Evolutionary conservation across 805 yeast species (phyloP), one percentile per base, ranked within the genome.

Genomic region (Teunomyces gatunensis): DNA sequence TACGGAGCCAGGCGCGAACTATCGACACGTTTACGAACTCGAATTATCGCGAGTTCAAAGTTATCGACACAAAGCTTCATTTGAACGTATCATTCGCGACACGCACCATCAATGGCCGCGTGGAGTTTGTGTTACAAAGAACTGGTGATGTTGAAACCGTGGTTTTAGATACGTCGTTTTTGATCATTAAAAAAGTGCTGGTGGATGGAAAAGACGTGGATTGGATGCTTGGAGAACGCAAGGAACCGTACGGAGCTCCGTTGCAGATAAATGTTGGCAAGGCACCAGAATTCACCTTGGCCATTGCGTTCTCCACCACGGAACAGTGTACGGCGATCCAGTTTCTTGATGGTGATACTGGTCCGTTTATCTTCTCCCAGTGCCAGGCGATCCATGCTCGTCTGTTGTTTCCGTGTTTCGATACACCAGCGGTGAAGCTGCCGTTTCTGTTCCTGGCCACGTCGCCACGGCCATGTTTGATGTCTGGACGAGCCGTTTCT

Each of bases 371-470:
- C 48, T 90, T 89, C 64, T 88, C 96, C 9, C 97, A 90, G 68
- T 80, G 95, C 61, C 96, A 90, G 69, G 90, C 96, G 32, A 89
- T 87, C 53, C 96, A 90, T 60, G 94, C 96, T 5, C 78, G 97
- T 59, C 80, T 92, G 12, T 74, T 89, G 59, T 84, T 87, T 69
- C 97, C 97, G 6, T 87, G 89, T 58, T 90, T 90, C 61, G 97
- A 90, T 65, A 89, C 97, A 0, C 96, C 97, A 1, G 77, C 92
- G 0, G 77, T 89, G 27, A 90, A 90, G 63, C 77, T 90, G 1
- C 73, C 84, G 0, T 87, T 75, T 58, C 63, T 69, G 13, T 82
- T 84, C 53, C 69, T 68, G 20, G 81, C 87, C 45, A 75, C 65
- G 36, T 87, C 96, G 1, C 77, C 81, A 12, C 73, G 79, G 46